Percentiles rank a stretch among this genome's conserved stretches.
Evolutionary conservation across 257 asterid species (phyloP).

Genomic region (Misopates orontium): DNA sequence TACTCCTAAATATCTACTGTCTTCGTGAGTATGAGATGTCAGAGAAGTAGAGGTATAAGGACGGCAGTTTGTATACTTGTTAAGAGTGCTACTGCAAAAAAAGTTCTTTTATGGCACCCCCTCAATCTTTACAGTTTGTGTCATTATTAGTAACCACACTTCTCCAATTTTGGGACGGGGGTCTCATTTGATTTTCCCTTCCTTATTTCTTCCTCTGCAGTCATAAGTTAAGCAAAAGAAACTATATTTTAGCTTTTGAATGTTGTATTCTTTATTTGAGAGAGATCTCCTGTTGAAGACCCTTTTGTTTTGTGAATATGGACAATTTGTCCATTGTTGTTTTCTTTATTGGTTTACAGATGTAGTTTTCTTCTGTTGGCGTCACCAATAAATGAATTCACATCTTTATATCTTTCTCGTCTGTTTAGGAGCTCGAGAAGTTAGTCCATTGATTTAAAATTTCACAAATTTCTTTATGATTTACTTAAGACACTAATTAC

Average conservation of each 20-base stretch:
- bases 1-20: not conserved
- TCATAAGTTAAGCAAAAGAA: not conserved
- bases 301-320: not conserved
- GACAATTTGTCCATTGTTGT: constrained; percentile 11
- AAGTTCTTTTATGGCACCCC: not conserved
- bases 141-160: not conserved
- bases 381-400: not conserved
- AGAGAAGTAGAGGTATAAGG: not conserved
- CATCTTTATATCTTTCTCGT: not conserved
- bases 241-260: not conserved
- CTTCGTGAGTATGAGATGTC: constrained; percentile 12
- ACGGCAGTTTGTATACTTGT: constrained; percentile 7
- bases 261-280: not conserved
- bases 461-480: constrained; percentile 14
- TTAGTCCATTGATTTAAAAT: not conserved
- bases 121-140: too few species aligned
- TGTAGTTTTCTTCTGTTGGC: constrained; percentile 13
- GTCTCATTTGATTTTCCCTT: not conserved
- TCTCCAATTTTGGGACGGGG: not conserved
- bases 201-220: not conserved
- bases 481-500: constrained; percentile 1
- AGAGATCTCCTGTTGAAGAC: not conserved
- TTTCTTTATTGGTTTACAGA: constrained; percentile 12
- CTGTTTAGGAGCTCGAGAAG: constrained; percentile 6
- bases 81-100: not conserved